phyloP scores from a whole-genome alignment of 768 basidiomycete species.

The Trametes punicea region DNA sequence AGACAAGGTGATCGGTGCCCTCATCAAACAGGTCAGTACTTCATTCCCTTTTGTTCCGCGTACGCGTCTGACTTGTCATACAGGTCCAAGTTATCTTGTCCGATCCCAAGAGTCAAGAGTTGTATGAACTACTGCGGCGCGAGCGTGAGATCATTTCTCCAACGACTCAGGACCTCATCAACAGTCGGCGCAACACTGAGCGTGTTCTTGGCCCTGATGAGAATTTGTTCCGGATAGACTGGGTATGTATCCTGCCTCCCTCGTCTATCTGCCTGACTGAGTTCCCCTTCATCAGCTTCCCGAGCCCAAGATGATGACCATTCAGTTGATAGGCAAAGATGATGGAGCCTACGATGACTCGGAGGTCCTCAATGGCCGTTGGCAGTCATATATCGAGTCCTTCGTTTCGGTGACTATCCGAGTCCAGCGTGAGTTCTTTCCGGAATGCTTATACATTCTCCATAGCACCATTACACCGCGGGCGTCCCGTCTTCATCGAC shows the following conservation, averaged over 20 bases:
- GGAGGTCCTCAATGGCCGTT: constrained; percentile 70
- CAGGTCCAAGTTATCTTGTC: constrained; percentile 66
- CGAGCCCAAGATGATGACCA: constrained; percentile 60
- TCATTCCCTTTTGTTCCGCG: not conserved
- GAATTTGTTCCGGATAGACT: constrained; percentile 76
- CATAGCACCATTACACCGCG: constrained; percentile 56
- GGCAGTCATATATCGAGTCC: constrained; percentile 78
- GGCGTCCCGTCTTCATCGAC: constrained; percentile 42
- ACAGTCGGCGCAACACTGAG: constrained; percentile 63
- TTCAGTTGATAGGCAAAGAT: constrained; percentile 78
- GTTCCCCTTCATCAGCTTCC: constrained; percentile 44
- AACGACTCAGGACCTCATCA: constrained; percentile 70
- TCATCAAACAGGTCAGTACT: constrained; percentile 79
- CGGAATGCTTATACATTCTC: not conserved
- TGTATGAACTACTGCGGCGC: constrained; percentile 66
- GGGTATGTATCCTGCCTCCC: constrained; percentile 45
- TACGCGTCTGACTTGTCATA: not conserved
- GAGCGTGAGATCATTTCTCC: constrained; percentile 57
- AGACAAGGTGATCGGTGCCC: constrained; percentile 83
- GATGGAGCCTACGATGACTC: constrained; percentile 73
- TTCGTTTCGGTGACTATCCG: constrained; percentile 50
- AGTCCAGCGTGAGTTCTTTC: not conserved
- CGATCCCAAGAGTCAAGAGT: constrained; percentile 68
- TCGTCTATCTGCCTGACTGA: not conserved
- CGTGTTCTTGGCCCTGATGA: constrained; percentile 73